phyloP scores from a whole-genome alignment of 2,329 filamentous ascomycete species.

The Coleophoma eucalyptorum region DNA sequence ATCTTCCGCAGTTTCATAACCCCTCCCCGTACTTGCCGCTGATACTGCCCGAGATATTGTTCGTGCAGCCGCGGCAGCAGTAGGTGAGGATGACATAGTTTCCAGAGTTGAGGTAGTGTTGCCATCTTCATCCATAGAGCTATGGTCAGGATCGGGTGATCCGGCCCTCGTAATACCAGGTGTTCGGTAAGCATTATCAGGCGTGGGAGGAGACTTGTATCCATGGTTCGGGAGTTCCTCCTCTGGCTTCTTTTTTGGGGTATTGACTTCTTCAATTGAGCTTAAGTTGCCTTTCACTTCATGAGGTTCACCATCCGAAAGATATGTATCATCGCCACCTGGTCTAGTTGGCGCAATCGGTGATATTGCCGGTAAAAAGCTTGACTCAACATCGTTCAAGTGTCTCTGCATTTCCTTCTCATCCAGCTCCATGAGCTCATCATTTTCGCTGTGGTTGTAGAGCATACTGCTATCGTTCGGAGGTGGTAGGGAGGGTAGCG shows the following conservation, averaged over 20 bases:
- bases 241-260: constrained; percentile 1
- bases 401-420: constrained; percentile 35
- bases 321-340: constrained; percentile 54
- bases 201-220: constrained; percentile 18
- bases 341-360: constrained; percentile 42
- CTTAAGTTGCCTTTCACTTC: neutral
- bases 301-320: constrained; percentile 41
- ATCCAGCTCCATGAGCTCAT: constrained; percentile 20
- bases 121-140: constrained; percentile 15
- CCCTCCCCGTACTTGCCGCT: constrained; percentile 29
- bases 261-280: neutral
- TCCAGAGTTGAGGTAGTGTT: constrained; percentile 49
- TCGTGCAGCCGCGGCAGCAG: constrained; percentile 49
- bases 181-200: constrained; percentile 21
- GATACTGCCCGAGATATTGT: constrained; percentile 49
- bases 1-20: constrained; percentile 7
- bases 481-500: constrained; percentile 19
- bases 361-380: constrained; percentile 56
- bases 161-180: constrained; percentile 11
- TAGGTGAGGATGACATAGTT: constrained; percentile 52
- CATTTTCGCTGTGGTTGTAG: constrained; percentile 21
- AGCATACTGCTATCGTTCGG: constrained; percentile 23
- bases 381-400: constrained; percentile 61
- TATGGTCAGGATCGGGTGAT: constrained; percentile 9
- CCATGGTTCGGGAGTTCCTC: neutral